Base-by-base conservation (phyloP, 176 grass and related monocot species). In the Oryza punctata region DNA sequence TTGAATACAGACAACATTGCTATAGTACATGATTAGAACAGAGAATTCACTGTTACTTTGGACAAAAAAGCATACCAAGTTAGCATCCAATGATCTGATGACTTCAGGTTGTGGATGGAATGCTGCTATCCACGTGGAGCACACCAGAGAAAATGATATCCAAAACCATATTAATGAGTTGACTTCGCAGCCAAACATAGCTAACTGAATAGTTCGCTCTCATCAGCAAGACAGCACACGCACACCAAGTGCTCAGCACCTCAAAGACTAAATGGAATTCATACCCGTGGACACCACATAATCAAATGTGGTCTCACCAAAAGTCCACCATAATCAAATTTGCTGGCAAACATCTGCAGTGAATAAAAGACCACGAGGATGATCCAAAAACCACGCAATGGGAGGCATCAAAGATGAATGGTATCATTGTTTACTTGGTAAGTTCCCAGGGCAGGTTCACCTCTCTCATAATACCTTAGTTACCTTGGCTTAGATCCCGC, bases 1-100 rank as follows among this genome's bases (percentile, higher is more conserved):
- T 79, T 49, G 16, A 61, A 44, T 63, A 74, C 63, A 82, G 13
- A 43, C 12, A 75, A 41, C 37, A 54, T 65, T 50, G 1, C 13
- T 68, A 33, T 68, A 33, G 32, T 33, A 41, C 77, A 77, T 12
- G 69, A 65, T 11, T 71, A 50, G 27, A 73, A 64, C 18, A 81
- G 1, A 78, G 12, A 82, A 10, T 63, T 79, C 43, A 35, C 13
- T 73, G 65, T 63, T 46, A 81, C 82, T 76, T 69, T 8, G 70
- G 71, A 73, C 73, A 73, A 87, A 81, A 70, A 78, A 72, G 24
- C 79, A 63, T 86, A 86, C 73, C 84, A 4, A 72, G 71, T 83
- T 77, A 78, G 78, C 61, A 43, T 86, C 33, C 66, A 70, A 72
- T n/a, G 72, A 67, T 35, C 54, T 12, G 11, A 67, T 43, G 78